Percentiles rank a stretch among this genome's conserved stretches.
Evolutionary conservation across 2,329 filamentous ascomycete genomes (phyloP).

Genomic region (Parasarocladium wereldwijsianum): DNA sequence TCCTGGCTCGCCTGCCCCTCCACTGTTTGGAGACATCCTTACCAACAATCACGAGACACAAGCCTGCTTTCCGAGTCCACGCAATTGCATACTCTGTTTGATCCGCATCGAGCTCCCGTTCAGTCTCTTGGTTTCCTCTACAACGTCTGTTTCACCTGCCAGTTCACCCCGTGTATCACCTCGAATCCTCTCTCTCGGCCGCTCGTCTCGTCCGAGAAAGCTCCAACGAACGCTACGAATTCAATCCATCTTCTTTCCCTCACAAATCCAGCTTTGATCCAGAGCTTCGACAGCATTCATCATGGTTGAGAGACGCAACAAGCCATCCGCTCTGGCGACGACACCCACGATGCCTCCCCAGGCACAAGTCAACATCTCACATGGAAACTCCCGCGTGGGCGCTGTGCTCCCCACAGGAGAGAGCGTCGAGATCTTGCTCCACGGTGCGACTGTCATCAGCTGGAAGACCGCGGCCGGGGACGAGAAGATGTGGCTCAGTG

Average conservation of each 20-base stretch:
- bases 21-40: too few species aligned
- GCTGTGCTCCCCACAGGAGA: conserved; percentile 77
- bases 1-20: too few species aligned
- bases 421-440: conserved; percentile 72
- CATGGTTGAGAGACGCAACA: conserved; percentile 77
- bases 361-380: conserved; percentile 58
- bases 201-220: background rate
- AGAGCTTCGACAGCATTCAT: too few species aligned
- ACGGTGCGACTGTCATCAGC: conserved; percentile 80
- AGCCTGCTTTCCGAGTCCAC: too few species aligned
- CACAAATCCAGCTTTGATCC: too few species aligned
- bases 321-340: conserved; percentile 61
- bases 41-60: too few species aligned
- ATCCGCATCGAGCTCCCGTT: too few species aligned
- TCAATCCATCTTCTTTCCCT: background rate
- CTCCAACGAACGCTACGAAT: background rate
- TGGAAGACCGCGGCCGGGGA: conserved; percentile 73
- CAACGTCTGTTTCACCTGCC: too few species aligned
- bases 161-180: conserved; percentile 2
- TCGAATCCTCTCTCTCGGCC: conserved; percentile 3
- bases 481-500: conserved; percentile 79
- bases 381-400: conserved; percentile 57
- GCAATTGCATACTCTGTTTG: too few species aligned
- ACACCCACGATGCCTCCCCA: conserved; percentile 62
- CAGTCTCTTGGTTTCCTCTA: too few species aligned